A percentile compares a stretch with the other conserved stretches of the same genome.
Conservation (phyloP, 176 grass and related monocot species). For the Eleusine indica region DNA sequence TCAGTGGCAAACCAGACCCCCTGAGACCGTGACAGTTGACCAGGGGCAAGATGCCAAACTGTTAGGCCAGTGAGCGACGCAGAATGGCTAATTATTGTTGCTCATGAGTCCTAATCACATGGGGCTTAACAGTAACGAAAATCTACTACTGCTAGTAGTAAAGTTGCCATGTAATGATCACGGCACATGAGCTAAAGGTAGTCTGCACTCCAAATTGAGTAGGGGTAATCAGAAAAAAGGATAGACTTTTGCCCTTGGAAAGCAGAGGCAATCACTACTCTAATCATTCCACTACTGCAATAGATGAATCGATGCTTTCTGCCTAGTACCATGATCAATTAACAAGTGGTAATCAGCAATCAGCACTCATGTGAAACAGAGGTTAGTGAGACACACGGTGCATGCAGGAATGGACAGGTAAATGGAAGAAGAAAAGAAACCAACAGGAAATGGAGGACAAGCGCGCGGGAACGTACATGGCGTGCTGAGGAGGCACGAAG, state of each 20-base stretch:
- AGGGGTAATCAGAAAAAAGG: constrained; percentile 16
- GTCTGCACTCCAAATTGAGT: constrained; percentile 16
- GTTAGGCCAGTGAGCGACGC: constrained; percentile 13
- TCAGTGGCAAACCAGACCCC: constrained; percentile 24
- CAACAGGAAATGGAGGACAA: constrained; percentile 7
- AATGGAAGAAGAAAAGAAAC: constrained; percentile 28
- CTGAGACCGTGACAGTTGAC: constrained; percentile 13
- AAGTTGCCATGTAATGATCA: constrained; percentile 50
- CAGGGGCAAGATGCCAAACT: constrained; percentile 25
- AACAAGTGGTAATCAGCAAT: constrained; percentile 15
- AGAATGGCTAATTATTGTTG: constrained; percentile 26
- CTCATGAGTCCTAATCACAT: constrained; percentile 6
- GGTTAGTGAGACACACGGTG: constrained; percentile 12
- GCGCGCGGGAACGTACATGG: constrained; percentile 49
- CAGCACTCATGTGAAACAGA: background rate
- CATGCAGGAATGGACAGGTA: constrained; percentile 1
- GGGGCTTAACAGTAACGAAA: constrained; percentile 24
- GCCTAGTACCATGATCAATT: constrained; percentile 26
- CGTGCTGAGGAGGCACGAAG: constrained; percentile 55
- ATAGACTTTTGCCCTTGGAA: constrained; percentile 22
- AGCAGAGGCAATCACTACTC: constrained; percentile 48
- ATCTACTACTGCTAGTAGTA: constrained; percentile 17
- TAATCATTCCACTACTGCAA: constrained; percentile 33
- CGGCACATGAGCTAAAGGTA: constrained; percentile 46
- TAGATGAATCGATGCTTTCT: constrained; percentile 24